Conservation (phyloP, 768 basidiomycete genomes). For the Pleurotus platypus region DNA sequence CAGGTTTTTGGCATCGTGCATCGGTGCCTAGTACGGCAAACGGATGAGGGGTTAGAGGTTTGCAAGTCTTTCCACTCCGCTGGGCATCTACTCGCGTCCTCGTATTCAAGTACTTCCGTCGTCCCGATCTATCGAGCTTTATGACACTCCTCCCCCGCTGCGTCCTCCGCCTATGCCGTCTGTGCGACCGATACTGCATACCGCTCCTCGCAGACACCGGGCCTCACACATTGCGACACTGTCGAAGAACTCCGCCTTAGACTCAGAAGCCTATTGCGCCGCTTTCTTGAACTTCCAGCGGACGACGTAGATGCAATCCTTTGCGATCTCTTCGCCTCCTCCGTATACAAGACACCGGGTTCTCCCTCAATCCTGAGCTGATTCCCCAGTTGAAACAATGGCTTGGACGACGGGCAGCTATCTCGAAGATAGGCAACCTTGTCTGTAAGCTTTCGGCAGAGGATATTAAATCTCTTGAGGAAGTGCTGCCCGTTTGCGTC, state of each 20-base stretch:
- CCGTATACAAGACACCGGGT: neutral
- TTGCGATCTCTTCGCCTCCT: neutral
- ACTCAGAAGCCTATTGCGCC: neutral
- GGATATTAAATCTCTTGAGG: too few relatives aligned
- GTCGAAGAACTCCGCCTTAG: neutral
- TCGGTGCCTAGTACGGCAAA: too few relatives aligned
- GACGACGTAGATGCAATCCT: neutral
- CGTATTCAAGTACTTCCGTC: neutral
- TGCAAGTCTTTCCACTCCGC: neutral
- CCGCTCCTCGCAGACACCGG: neutral
- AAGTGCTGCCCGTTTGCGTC: too few relatives aligned
- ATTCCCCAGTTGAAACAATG: neutral
- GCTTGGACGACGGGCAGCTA: neutral
- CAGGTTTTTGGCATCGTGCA: neutral
- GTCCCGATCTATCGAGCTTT: neutral
- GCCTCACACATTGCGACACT: neutral
- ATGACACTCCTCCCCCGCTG: neutral
- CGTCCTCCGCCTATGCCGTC: neutral
- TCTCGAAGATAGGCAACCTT: too few relatives aligned
- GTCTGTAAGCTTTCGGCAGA: too few relatives aligned
- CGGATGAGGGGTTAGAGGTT: neutral
- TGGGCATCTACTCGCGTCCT: neutral
- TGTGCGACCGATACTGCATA: neutral
- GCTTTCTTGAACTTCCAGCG: neutral
- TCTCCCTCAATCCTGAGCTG: neutral